Evolutionary conservation across 2,329 filamentous ascomycete species (phyloP), one percentile per base, ranked within the genome.

Genomic region (Fusarium tricinctum): DNA sequence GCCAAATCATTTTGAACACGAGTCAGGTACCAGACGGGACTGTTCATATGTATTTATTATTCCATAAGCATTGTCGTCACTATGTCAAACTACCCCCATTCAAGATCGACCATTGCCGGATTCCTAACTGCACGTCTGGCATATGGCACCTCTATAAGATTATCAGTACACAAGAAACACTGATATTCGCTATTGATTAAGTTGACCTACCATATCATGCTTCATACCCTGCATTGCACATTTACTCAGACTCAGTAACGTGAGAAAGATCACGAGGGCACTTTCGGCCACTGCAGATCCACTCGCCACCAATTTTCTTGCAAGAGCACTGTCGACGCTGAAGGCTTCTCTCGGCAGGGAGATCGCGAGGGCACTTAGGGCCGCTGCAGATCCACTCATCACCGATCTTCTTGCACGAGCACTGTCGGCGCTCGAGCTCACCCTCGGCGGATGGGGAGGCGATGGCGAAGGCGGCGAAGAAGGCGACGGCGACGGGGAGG

Each of bases 391-490:
- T 4, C 45, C 50, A 65, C 33, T 66, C 61, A 5, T 45, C 38
- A 8, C 33, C 61, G 2, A 49, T 3, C 28, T 59, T 64, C n/a
- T 53, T 39, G 39, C 59, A 60, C 2, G 54, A 55, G 19, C 59
- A 55, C 15, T 55, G 42, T 3, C 64, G 50, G 3, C 40, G 30
- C 20, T 48, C 45, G 8, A 67, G 30, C 1, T 43, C 23, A 9
- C 42, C 50, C 6, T 38, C 35, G 2, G 52, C 17, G 12, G 49
- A 30, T 3, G 65, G 65, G 3, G 45, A 33, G 15, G 65, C 63
- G 3, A 62, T 28, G 20, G 58, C 39, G 9, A 68, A 23, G 43
- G 65, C 44, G 15, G 65, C 60, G 40, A 68, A 63, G 28, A 68
- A 23, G 22, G 63, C 38, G 7, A 63, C 13, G 17, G 53, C 50